A percentile compares a stretch with the other conserved stretches of the same genome.
phyloP scores from a whole-genome alignment of 1,284 basidiomycete genomes.

The Gymnopus androsaceus region DNA sequence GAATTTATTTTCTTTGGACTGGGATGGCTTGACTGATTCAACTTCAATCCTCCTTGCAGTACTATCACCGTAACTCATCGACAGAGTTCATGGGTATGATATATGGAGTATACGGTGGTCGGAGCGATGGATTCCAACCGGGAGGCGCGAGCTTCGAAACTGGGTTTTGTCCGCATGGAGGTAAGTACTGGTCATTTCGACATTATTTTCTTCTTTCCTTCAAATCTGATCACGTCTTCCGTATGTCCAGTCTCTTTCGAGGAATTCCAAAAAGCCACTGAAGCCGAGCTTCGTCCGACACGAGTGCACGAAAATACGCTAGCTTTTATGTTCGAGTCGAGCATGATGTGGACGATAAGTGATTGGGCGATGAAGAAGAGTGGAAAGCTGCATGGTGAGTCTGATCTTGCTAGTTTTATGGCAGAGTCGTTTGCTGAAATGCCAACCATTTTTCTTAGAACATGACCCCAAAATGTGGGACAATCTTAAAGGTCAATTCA shows the following conservation, averaged over 20 bases:
- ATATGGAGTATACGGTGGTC: conserved; percentile 59
- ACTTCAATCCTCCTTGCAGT: conserved; percentile 36
- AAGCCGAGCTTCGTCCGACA: conserved; percentile 51
- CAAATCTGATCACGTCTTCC: too few species aligned
- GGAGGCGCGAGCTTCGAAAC: conserved; percentile 63
- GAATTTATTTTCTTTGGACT: too few species aligned
- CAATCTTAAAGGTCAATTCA: conserved; percentile 54
- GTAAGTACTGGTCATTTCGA: conserved; percentile 29
- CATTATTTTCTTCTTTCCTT: not conserved
- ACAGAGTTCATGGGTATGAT: conserved; percentile 66
- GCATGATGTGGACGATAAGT: conserved; percentile 61
- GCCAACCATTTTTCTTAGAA: conserved; percentile 32
- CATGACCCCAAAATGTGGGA: conserved; percentile 68
- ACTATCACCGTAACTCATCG: conserved; percentile 65
- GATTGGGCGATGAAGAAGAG: conserved; percentile 63
- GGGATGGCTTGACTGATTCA: too few species aligned
- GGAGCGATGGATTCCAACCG: conserved; percentile 61
- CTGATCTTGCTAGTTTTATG: conserved; percentile 13
- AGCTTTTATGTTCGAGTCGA: conserved; percentile 70
- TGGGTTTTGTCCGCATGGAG: conserved; percentile 63
- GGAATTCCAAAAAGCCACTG: conserved; percentile 54
- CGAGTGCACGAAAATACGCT: conserved; percentile 54
- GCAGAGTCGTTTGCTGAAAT: not conserved
- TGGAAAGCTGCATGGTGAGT: conserved; percentile 54
- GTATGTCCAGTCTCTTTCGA: conserved; percentile 65